Evolutionary conservation across 2,329 filamentous ascomycete species (phyloP).

Genomic region (Aspergillus ibericus): DNA sequence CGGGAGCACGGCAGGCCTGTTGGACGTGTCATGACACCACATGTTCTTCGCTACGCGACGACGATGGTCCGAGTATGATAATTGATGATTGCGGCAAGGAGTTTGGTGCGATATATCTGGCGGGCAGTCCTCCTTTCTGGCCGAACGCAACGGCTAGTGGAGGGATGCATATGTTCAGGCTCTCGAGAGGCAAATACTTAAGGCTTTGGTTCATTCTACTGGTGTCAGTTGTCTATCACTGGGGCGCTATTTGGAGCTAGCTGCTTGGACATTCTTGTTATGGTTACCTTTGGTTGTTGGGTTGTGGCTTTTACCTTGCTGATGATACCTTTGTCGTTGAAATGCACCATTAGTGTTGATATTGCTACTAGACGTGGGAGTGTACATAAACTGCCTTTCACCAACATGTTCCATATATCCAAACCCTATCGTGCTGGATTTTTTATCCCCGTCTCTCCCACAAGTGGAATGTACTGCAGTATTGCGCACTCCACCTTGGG

Average conservation of each 20-base stretch:
- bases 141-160: background rate
- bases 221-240: background rate
- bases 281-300: background rate
- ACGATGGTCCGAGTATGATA: background rate
- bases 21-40: background rate
- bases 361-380: background rate
- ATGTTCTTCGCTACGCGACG: background rate
- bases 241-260: slow-evolving; percentile 7
- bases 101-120: background rate
- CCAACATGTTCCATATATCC: background rate
- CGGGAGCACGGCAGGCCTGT: background rate
- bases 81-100: slow-evolving; percentile 7
- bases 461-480: too few species aligned
- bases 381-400: background rate
- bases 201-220: background rate
- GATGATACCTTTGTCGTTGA: slow-evolving; percentile 1
- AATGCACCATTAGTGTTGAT: background rate
- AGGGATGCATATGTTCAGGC: background rate
- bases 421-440: background rate
- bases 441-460: too few species aligned
- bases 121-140: background rate
- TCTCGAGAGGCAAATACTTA: background rate
- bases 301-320: background rate
- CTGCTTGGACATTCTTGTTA: background rate
- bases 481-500: too few species aligned